These are phyloP conservation scores for Neurospora terricola DNA, from an alignment of 495 filamentous ascomycete genomes.

Conservation along the genomic window DNA sequence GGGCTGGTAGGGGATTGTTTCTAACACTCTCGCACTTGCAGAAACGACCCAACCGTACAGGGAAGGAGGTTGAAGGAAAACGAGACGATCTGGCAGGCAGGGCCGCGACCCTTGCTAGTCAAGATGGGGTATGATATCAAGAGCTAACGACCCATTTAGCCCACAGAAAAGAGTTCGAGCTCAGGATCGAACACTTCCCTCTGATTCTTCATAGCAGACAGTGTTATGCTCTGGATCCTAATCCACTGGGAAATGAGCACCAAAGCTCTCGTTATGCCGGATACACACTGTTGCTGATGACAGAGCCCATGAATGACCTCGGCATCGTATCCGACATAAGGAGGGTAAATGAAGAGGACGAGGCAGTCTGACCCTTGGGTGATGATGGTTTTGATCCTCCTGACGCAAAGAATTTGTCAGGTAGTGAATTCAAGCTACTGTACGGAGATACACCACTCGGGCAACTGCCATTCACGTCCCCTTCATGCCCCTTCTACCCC, in stretches of 20 bases:
- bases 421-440: background rate
- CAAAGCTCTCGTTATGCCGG: background rate
- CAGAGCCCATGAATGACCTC: slow-evolving; percentile 1
- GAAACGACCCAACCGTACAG: slow-evolving; percentile 41
- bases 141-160: slow-evolving; percentile 4
- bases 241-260: background rate
- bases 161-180: background rate
- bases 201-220: slow-evolving; percentile 9
- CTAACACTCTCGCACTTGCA: slow-evolving; percentile 35
- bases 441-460: background rate
- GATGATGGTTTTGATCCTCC: background rate
- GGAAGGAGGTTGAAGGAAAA: slow-evolving; percentile 42
- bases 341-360: background rate
- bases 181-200: background rate
- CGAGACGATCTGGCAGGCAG: slow-evolving; percentile 35
- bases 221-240: slow-evolving; percentile 12
- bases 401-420: background rate
- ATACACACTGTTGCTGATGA: background rate
- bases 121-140: slow-evolving; percentile 21
- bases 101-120: slow-evolving; percentile 18
- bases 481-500: background rate
- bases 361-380: background rate
- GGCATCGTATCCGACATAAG: background rate
- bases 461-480: background rate
- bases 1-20: slow-evolving; percentile 29